phyloP scores from a whole-genome alignment of 768 basidiomycete species.

The Pleurotus platypus region DNA sequence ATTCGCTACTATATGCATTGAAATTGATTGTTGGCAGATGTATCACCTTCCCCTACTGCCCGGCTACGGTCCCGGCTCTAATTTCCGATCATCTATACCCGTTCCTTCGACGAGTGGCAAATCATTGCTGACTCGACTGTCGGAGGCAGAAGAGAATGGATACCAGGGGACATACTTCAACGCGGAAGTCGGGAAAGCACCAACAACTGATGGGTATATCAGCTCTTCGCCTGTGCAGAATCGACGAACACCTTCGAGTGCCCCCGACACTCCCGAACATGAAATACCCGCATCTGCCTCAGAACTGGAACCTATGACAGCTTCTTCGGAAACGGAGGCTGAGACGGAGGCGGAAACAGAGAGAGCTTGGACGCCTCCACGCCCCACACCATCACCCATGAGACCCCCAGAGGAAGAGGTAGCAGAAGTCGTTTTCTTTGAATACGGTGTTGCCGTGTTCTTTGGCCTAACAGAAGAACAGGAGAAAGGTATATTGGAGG shows the following conservation, averaged over 20 bases:
- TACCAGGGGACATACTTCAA: conserved; percentile 86
- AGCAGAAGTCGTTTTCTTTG: conserved; percentile 77
- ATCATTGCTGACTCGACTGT: conserved; percentile 64
- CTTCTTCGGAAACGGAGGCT: conserved; percentile 10
- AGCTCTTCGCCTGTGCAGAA: conserved; percentile 38
- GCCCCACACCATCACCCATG: conserved; percentile 4
- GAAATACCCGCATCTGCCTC: conserved; percentile 11
- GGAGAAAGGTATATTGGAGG: conserved; percentile 82
- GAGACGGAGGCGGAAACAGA: conserved; percentile 16
- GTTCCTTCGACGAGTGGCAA: conserved; percentile 47
- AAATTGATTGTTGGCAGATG: conserved; percentile 46
- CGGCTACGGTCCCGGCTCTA: conserved; percentile 83
- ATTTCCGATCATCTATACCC: conserved; percentile 79
- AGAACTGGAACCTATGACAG: conserved; percentile 9
- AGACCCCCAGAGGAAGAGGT: conserved; percentile 42
- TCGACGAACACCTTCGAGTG: conserved; percentile 13
- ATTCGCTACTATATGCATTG: background rate
- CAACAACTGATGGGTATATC: conserved; percentile 61
- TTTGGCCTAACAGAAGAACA: conserved; percentile 80
- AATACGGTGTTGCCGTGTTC: conserved; percentile 90
- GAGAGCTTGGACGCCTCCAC: conserved; percentile 5
- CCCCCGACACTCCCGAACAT: conserved; percentile 11
- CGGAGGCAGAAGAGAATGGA: conserved; percentile 86
- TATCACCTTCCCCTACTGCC: conserved; percentile 90
- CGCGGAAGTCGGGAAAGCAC: conserved; percentile 27